Evolutionary conservation across 2,329 filamentous ascomycete species (phyloP).

Genomic region (Xylaria sp.): DNA sequence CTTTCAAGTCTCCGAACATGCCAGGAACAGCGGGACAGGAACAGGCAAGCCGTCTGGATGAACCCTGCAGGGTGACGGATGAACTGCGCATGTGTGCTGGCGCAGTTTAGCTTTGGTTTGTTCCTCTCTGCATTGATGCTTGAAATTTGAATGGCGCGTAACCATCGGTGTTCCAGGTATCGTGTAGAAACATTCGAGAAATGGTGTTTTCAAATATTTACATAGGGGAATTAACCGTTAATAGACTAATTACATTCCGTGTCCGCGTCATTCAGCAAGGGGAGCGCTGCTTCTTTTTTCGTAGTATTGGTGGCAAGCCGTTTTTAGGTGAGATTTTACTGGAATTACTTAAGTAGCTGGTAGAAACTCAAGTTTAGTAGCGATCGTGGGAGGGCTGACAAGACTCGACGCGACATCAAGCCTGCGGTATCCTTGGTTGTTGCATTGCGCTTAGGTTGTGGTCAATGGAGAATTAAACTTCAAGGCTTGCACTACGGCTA

Average conservation of each 20-base stretch:
- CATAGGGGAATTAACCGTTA: conserved; percentile 16
- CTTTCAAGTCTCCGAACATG: conserved; percentile 12
- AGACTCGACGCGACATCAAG: neutral
- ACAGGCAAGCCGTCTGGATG: neutral
- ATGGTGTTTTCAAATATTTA: neutral
- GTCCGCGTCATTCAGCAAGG: conserved; percentile 8
- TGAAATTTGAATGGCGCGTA: conserved; percentile 17
- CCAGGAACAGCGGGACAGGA: conserved; percentile 27
- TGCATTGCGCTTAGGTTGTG: neutral
- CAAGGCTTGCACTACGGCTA: conserved; percentile 12
- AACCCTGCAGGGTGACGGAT: conserved; percentile 13
- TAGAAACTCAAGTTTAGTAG: neutral
- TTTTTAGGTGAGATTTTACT: neutral
- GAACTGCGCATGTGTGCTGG: neutral
- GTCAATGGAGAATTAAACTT: neutral
- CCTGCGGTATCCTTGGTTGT: conserved; percentile 5
- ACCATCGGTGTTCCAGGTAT: conserved; percentile 5
- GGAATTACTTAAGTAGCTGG: neutral
- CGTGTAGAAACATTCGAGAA: neutral
- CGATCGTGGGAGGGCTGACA: neutral
- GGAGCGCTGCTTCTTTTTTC: conserved; percentile 7
- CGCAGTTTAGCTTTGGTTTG: conserved; percentile 2
- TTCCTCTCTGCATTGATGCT: conserved; percentile 12
- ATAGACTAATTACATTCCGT: conserved; percentile 4
- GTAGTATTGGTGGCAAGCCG: neutral